Evolutionary conservation across 2,329 filamentous ascomycete species (phyloP).

Genomic region (Plenodomus tracheiphilus): DNA sequence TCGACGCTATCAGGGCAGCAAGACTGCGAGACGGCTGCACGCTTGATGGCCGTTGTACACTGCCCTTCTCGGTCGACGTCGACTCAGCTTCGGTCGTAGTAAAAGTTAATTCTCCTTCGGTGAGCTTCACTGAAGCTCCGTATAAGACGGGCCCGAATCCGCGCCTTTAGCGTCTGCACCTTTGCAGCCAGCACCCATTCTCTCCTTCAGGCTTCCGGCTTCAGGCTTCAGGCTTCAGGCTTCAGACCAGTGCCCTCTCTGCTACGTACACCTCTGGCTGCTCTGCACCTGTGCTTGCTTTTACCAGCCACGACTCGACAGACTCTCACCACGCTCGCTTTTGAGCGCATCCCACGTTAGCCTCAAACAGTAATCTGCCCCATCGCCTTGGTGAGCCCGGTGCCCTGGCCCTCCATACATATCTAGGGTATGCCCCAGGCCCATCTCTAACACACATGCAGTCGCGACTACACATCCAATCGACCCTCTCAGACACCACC

Average conservation of each 20-base stretch:
- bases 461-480: conserved; percentile 10
- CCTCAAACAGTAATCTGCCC: conserved; percentile 25
- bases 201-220: no score
- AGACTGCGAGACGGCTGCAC: conserved; percentile 30
- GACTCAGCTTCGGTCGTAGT: conserved; percentile 24
- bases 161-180: conserved; percentile 31
- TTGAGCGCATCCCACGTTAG: conserved; percentile 29
- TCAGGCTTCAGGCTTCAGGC: no score
- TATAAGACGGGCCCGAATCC: conserved; percentile 43
- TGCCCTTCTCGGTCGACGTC: conserved; percentile 25
- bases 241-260: no score
- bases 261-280: conserved; percentile 18
- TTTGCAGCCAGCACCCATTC: conserved; percentile 25
- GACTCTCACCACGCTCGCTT: conserved; percentile 26
- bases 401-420: conserved; percentile 31
- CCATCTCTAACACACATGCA: conserved; percentile 27
- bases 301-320: conserved; percentile 41
- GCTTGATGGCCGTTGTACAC: conserved; percentile 32
- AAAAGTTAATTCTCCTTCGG: conserved; percentile 28
- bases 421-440: conserved; percentile 18
- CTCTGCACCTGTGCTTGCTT: conserved; percentile 37
- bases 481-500: background rate
- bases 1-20: conserved; percentile 22
- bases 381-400: conserved; percentile 25
- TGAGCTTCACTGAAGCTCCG: conserved; percentile 20